Evolutionary conservation across 345 rosid species (phyloP).

Genomic region (Pugionium cornutum): DNA sequence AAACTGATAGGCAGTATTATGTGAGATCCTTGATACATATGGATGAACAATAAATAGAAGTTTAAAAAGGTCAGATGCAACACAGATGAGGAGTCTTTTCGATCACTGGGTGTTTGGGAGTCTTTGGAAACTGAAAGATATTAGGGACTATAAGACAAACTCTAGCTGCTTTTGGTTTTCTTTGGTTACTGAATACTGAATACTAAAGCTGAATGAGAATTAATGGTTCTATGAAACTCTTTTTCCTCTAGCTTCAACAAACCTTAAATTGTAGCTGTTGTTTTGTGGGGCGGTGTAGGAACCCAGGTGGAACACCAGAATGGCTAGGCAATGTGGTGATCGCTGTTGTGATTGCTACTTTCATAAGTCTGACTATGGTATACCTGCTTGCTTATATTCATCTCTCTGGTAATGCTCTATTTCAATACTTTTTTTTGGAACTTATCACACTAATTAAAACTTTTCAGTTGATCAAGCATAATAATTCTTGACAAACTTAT

Average conservation of each 20-base stretch:
- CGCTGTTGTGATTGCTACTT: slow-evolving; percentile 59
- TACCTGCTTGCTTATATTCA: slow-evolving; percentile 87
- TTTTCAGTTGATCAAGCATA: slow-evolving; percentile 5
- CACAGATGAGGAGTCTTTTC: neutral
- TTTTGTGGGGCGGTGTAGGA: slow-evolving; percentile 49
- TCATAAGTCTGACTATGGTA: slow-evolving; percentile 68
- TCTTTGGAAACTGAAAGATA: neutral
- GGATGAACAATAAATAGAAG: neutral
- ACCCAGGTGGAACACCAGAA: slow-evolving; percentile 82
- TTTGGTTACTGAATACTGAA: too few relatives aligned
- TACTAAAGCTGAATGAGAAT: too few relatives aligned
- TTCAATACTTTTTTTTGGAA: neutral
- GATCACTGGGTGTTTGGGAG: slow-evolving; percentile 5
- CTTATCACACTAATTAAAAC: neutral
- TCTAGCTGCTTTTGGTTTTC: neutral
- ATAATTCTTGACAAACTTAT: neutral
- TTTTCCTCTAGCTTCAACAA: slow-evolving; percentile 6
- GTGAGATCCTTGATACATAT: slow-evolving; percentile 20
- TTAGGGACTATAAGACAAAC: neutral
- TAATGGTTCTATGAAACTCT: neutral
- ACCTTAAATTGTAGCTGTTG: slow-evolving; percentile 12
- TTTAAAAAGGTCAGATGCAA: neutral
- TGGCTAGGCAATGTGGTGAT: slow-evolving; percentile 71
- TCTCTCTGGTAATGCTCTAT: slow-evolving; percentile 63
- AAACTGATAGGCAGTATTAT: slow-evolving; percentile 20